Evolutionary conservation across 306 rosid genomes (phyloP).

Genomic region (Amphicarpaea edgeworthii): DNA sequence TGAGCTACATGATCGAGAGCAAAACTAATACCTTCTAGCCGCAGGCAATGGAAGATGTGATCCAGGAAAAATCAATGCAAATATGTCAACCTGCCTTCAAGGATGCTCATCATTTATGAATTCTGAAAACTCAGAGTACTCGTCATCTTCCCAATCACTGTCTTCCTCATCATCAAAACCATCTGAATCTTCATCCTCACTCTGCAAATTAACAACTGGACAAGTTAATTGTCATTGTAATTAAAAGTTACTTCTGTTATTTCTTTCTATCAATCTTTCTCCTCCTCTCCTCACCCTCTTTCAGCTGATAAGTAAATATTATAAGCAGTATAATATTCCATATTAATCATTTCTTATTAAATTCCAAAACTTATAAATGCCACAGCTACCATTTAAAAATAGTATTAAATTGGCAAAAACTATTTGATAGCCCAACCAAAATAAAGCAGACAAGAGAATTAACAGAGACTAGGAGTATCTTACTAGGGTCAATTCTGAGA

Average conservation of each 20-base stretch:
- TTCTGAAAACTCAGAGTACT: slow-evolving; percentile 43
- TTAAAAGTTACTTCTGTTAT: neutral
- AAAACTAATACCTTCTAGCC: slow-evolving; percentile 45
- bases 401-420: slow-evolving; percentile 27
- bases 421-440: slow-evolving; percentile 22
- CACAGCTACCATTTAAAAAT: neutral
- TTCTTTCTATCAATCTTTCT: slow-evolving; percentile 33
- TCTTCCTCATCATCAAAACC: slow-evolving; percentile 48
- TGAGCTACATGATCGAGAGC: slow-evolving; percentile 32
- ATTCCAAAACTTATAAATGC: slow-evolving; percentile 23
- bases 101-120: slow-evolving; percentile 28
- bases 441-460: slow-evolving; percentile 28
- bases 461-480: slow-evolving; percentile 39
- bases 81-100: slow-evolving; percentile 45
- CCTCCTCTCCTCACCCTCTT: slow-evolving; percentile 20
- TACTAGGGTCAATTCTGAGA: slow-evolving; percentile 61
- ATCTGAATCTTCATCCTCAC: slow-evolving; percentile 64
- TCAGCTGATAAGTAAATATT: slow-evolving; percentile 18
- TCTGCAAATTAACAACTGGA: slow-evolving; percentile 53
- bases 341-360: slow-evolving; percentile 4
- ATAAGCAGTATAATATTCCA: slow-evolving; percentile 31
- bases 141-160: slow-evolving; percentile 51
- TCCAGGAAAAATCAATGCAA: slow-evolving; percentile 23
- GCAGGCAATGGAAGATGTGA: slow-evolving; percentile 37
- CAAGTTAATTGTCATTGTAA: slow-evolving; percentile 21